A percentile compares a stretch with the other conserved stretches of the same genome.
Conservation (phyloP, 164 flowering plant genomes). For the Macadamia tetraphylla region DNA sequence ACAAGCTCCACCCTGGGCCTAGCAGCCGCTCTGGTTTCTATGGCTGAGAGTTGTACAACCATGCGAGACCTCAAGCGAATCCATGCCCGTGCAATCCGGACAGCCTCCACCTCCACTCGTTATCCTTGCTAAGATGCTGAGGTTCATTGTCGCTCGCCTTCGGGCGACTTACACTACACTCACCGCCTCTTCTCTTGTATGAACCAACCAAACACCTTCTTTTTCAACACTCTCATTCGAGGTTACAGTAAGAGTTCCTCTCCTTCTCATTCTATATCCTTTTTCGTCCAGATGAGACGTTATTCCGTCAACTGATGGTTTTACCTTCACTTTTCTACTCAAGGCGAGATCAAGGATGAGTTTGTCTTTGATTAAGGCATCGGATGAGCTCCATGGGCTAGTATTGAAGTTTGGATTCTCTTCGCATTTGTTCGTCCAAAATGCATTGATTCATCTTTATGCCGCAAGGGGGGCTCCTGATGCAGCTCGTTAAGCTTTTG, state of each 20-base stretch:
- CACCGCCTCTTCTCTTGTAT: slow-evolving; percentile 19
- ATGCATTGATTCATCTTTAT: no score
- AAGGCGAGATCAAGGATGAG: no score
- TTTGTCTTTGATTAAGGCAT: no score
- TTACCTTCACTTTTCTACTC: slow-evolving; percentile 17
- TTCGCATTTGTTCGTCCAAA: no score
- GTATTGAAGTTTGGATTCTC: no score
- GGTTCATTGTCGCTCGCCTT: slow-evolving; percentile 25
- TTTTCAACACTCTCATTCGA: slow-evolving; percentile 18
- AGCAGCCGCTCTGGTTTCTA: slow-evolving; percentile 9
- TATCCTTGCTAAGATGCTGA: slow-evolving; percentile 20
- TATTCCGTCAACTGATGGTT: slow-evolving; percentile 22
- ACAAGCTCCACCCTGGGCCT: not conserved
- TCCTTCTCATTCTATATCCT: slow-evolving; percentile 10
- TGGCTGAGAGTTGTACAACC: slow-evolving; percentile 24
- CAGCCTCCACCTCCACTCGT: slow-evolving; percentile 12
- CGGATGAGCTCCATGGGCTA: no score
- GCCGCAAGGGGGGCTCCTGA: no score
- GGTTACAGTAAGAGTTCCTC: slow-evolving; percentile 8
- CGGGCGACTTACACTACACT: slow-evolving; percentile 21
- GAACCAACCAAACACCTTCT: slow-evolving; percentile 25
- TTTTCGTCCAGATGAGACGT: slow-evolving; percentile 19
- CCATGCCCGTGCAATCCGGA: slow-evolving; percentile 17
- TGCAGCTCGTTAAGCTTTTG: no score
- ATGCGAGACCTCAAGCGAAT: slow-evolving; percentile 6